phyloP scores from a whole-genome alignment of 768 basidiomycete genomes.

The Piloderma croceum region DNA sequence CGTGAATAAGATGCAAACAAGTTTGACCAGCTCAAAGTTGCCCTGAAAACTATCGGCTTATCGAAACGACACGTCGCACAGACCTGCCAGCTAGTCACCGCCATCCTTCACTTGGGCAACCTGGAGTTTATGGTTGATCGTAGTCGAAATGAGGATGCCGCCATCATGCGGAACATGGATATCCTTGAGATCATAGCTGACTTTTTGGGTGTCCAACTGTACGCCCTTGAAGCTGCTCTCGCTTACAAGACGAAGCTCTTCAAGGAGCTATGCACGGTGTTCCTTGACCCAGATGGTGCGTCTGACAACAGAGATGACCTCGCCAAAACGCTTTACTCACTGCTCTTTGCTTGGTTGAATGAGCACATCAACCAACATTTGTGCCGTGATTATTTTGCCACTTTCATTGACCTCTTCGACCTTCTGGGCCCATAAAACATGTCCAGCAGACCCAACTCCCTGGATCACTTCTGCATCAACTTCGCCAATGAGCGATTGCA shows the following conservation, averaged over 20 bases:
- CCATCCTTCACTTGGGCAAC: conserved; percentile 95
- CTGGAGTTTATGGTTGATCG: conserved; percentile 87
- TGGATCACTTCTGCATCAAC: conserved; percentile 96
- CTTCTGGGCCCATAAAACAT: conserved; percentile 91
- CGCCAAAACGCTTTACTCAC: conserved; percentile 86
- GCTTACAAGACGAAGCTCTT: conserved; percentile 91
- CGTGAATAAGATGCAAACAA: conserved; percentile 78
- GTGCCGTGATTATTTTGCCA: conserved; percentile 87
- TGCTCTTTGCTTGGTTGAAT: conserved; percentile 94
- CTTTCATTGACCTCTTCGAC: conserved; percentile 91
- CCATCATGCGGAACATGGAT: conserved; percentile 84
- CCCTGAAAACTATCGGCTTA: conserved; percentile 87
- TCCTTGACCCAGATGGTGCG: conserved; percentile 91
- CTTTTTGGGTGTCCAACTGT: conserved; percentile 77
- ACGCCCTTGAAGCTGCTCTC: conserved; percentile 70
- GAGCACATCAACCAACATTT: conserved; percentile 95
- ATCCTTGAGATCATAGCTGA: conserved; percentile 80
- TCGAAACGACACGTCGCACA: conserved; percentile 95
- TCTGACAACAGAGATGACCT: conserved; percentile 92
- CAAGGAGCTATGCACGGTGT: conserved; percentile 94
- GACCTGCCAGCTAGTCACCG: conserved; percentile 89
- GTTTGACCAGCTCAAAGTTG: conserved; percentile 92
- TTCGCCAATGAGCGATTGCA: conserved; percentile 93
- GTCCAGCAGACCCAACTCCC: conserved; percentile 80
- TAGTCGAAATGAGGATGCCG: conserved; percentile 82